These are phyloP conservation scores for Candida saitoana DNA, from an alignment of 805 yeast species.

Conservation along the genomic window DNA sequence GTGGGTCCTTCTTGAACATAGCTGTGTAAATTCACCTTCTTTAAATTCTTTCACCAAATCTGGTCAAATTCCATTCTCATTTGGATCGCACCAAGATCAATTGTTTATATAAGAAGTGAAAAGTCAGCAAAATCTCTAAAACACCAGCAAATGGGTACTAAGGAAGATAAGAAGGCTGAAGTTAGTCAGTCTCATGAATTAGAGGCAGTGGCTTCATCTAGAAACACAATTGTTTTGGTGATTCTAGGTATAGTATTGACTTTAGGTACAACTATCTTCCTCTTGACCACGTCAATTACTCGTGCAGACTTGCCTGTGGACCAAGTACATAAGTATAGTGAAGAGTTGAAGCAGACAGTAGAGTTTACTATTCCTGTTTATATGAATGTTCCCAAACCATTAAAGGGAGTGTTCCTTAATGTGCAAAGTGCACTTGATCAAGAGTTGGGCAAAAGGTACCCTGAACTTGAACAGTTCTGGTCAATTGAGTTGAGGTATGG, in stretches of 20 bases:
- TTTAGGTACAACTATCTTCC: conserved; percentile 60
- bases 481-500: conserved; percentile 13
- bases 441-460: conserved; percentile 18
- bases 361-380: conserved; percentile 41
- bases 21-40: no score
- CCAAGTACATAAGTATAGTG: conserved; percentile 32
- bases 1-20: conserved; percentile 57
- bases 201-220: background rate
- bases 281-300: conserved; percentile 55
- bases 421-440: conserved; percentile 36
- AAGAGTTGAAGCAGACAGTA: conserved; percentile 20
- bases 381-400: conserved; percentile 30
- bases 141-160: background rate
- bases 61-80: no score
- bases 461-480: conserved; percentile 26
- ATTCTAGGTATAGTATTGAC: conserved; percentile 12
- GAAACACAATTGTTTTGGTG: conserved; percentile 11
- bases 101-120: background rate
- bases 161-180: background rate
- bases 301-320: conserved; percentile 57
- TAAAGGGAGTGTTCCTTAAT: conserved; percentile 23
- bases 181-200: background rate
- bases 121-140: no score
- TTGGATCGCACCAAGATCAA: background rate
- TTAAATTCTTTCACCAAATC: no score